Conservation (phyloP, 202 grass and related monocot genomes). For the Musa balbisiana region DNA sequence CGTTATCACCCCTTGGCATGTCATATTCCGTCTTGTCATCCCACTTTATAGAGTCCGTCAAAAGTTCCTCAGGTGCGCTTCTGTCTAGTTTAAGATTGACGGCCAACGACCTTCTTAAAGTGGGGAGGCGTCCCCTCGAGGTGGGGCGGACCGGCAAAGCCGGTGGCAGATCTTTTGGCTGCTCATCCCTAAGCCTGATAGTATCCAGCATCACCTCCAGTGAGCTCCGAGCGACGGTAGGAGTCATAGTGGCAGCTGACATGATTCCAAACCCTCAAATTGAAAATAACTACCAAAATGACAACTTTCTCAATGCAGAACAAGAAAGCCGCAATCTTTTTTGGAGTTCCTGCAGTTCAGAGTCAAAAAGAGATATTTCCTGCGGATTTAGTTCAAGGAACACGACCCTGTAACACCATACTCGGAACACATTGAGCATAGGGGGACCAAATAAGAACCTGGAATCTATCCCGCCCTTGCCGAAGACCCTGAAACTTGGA, state of each 20-base stretch:
- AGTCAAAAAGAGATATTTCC: neutral
- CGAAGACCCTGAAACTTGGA: neutral
- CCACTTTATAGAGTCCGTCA: neutral
- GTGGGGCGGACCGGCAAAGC: slow-evolving; percentile 84
- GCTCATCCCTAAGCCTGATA: slow-evolving; percentile 63
- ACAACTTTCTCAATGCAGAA: neutral
- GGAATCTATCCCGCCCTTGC: neutral
- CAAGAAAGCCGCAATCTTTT: neutral
- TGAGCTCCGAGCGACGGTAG: slow-evolving; percentile 46
- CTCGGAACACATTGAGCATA: neutral
- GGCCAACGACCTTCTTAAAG: slow-evolving; percentile 39
- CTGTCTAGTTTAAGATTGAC: neutral
- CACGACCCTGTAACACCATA: neutral
- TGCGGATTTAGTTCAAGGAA: neutral
- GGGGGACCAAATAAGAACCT: neutral
- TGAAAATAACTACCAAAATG: neutral
- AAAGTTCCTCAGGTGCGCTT: neutral
- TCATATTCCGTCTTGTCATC: neutral
- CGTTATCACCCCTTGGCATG: neutral
- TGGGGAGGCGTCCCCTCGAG: slow-evolving; percentile 65
- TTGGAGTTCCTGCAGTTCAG: neutral
- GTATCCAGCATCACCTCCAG: slow-evolving; percentile 85
- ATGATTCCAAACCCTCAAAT: slow-evolving; percentile 5
- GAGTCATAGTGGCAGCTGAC: slow-evolving; percentile 35
- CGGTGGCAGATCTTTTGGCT: slow-evolving; percentile 66